Evolutionary conservation across 257 asterid genomes (phyloP).

Genomic region (Scutellaria baicalensis): DNA sequence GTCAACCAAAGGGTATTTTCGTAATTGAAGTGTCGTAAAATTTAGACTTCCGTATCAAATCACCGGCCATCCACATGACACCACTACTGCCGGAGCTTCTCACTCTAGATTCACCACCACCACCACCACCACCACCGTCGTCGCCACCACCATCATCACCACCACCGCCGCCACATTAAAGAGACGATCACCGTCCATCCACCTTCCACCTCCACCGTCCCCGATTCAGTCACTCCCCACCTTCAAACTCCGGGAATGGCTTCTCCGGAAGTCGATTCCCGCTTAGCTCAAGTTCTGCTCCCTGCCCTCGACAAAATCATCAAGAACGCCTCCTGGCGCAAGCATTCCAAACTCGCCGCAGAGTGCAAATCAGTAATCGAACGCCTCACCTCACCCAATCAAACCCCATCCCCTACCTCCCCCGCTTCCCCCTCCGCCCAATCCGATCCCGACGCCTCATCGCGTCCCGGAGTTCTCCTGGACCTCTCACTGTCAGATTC

Average conservation of each 20-base stretch:
- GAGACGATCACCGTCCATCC: background rate
- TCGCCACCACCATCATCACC: background rate
- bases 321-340: conserved; percentile 90
- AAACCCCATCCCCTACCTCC: conserved; percentile 32
- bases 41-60: background rate
- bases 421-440: conserved; percentile 39
- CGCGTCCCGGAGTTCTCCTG: conserved; percentile 70
- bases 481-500: conserved; percentile 72
- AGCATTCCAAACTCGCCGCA: conserved; percentile 78
- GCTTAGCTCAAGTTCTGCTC: conserved; percentile 51
- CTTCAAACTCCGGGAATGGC: conserved; percentile 68
- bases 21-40: background rate
- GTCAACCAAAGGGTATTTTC: conserved; percentile 6
- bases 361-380: conserved; percentile 88
- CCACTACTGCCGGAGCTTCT: background rate
- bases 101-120: conserved; percentile 5
- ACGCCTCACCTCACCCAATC: conserved; percentile 49
- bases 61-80: conserved; percentile 6
- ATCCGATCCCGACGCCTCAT: conserved; percentile 43
- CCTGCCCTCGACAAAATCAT: conserved; percentile 87
- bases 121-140: background rate
- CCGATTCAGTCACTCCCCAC: conserved; percentile 1
- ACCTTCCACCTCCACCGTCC: background rate
- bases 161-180: background rate
- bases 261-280: conserved; percentile 97